A percentile compares a stretch with the other conserved stretches of the same genome.
Conservation (phyloP, 2,329 filamentous ascomycete species). For the Mycosphaerella arachidis region DNA sequence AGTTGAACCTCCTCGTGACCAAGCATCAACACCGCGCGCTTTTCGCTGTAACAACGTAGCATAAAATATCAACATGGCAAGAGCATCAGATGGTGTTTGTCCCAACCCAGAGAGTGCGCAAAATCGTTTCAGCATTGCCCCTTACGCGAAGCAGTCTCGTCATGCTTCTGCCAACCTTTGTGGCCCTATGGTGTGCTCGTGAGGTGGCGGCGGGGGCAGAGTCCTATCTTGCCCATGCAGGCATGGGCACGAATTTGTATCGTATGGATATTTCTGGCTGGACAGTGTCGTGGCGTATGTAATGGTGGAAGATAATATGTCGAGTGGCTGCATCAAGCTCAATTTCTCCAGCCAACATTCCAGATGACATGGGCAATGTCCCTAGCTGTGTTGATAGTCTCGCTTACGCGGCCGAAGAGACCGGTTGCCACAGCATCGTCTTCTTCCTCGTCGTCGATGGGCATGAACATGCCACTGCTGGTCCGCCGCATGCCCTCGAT, state of each 20-base stretch:
- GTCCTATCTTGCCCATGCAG: neutral
- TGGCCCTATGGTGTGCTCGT: neutral
- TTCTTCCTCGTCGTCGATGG: conserved; percentile 68
- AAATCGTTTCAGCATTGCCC: conserved; percentile 7
- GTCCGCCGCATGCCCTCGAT: conserved; percentile 69
- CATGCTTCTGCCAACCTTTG: neutral
- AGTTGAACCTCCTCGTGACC: neutral
- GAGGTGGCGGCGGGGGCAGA: neutral
- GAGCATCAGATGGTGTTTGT: neutral
- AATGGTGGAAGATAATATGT: neutral
- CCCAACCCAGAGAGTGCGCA: neutral
- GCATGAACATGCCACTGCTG: conserved; percentile 86
- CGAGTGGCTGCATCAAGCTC: conserved; percentile 18
- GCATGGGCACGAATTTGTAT: neutral
- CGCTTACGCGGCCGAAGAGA: conserved; percentile 72
- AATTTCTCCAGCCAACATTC: conserved; percentile 61
- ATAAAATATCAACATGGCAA: neutral
- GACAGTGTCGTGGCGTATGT: neutral
- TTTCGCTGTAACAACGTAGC: conserved; percentile 4
- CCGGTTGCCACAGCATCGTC: conserved; percentile 51
- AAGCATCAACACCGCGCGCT: conserved; percentile 1
- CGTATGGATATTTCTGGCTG: neutral
- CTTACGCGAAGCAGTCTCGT: neutral
- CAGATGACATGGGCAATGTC: conserved; percentile 64
- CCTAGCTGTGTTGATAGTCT: conserved; percentile 65